Evolutionary conservation across 352 stramenopile species (phyloP), one percentile per base, ranked within the genome.

Genomic region (Phytophthora podocarpi): DNA sequence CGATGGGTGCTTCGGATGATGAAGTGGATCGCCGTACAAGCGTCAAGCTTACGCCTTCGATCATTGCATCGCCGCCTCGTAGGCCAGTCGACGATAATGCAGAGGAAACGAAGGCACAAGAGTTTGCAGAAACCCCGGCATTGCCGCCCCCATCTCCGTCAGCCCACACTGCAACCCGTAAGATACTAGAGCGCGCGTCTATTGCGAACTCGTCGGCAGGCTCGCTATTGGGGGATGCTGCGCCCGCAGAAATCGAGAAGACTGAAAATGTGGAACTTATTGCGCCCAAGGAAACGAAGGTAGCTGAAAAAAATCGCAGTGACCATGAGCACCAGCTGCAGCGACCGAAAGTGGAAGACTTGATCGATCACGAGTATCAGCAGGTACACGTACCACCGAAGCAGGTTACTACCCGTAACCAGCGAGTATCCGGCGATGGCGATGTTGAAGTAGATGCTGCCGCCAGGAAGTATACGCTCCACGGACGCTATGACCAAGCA

Each of bases 51-150:
- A 32, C 18, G 10, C 39, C 39, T 35, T 37, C 23, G 11, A 34
- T 35, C 26, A 26, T 13, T 48, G n/a, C 36, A 0, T 10, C 27
- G 1, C 51, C 36, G 20, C 28, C 18, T 37, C 61, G 35, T 20
- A 51, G 21, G 13, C 39, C 20, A 8, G 31, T 45, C n/a, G 64
- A 83, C 27, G 66, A 79, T 31, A 59, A 75, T 26, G 73, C 46
- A 7, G 74, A 90, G 37, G 78, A 90, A 43, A 83, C 68, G 9
- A 90, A 91, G 36, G 65, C 72, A 3, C 59, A 78, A 2, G 78
- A 85, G 52, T 84, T 83, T 35, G 64, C 70, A 5, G 60, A 64
- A 20, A 86, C 70, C 0, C 76, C 73, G 10, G 73, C 72, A 8
- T 45, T 89, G 4, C 63, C 78, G 3, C 67, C 78, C 1, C 72